Evolutionary conservation across 225 moss, liverwort and hornwort species (phyloP).

Genomic region (Marchantia paleacea): DNA sequence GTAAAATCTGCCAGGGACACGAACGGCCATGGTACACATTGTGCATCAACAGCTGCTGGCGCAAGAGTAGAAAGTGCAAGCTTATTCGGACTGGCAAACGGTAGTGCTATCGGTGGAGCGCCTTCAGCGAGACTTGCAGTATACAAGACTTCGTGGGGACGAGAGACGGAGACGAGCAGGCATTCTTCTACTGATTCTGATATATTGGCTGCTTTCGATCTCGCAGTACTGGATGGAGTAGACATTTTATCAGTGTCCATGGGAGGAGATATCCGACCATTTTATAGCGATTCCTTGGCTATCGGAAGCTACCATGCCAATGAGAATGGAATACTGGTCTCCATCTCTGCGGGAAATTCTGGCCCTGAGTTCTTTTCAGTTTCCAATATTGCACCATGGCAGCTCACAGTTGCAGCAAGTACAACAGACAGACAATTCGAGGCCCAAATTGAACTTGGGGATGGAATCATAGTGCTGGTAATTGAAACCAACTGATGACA

Average conservation of each 20-base stretch:
- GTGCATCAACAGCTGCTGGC: constrained; percentile 4
- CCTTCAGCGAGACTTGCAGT: constrained; percentile 10
- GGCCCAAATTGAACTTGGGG: not conserved
- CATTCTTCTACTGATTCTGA: not conserved
- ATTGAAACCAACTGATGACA: no score
- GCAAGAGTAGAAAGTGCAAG: not conserved
- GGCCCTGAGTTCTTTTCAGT: not conserved
- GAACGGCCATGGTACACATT: not conserved
- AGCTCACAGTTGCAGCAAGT: constrained; percentile 19
- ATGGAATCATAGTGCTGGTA: not conserved
- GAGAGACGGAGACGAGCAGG: no score
- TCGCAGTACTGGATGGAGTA: constrained; percentile 16
- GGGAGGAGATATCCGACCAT: not conserved
- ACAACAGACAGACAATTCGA: constrained; percentile 10
- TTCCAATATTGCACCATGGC: constrained; percentile 6
- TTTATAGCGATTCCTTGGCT: not conserved
- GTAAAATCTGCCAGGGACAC: constrained; percentile 1
- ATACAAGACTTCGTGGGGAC: constrained; percentile 14
- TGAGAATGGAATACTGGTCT: constrained; percentile 6
- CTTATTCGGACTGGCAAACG: not conserved
- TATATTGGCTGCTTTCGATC: constrained; percentile 19
- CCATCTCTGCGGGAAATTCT: constrained; percentile 8
- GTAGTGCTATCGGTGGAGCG: constrained; percentile 10
- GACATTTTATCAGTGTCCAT: constrained; percentile 19
- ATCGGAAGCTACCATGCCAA: constrained; percentile 12